Conservation (phyloP, 495 filamentous ascomycete species). For the Neurospora terricola region DNA sequence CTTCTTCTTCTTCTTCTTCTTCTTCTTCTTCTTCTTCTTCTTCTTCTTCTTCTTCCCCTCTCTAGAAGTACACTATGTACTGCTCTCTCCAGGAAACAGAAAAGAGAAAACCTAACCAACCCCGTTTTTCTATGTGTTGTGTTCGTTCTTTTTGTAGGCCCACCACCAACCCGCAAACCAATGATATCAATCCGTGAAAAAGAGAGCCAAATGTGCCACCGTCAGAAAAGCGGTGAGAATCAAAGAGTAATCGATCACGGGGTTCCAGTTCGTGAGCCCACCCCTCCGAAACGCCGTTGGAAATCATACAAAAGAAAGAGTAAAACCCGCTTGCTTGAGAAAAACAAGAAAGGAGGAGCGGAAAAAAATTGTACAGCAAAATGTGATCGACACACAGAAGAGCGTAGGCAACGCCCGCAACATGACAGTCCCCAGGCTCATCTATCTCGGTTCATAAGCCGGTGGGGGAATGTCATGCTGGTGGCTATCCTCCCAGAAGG, state of each 20-base stretch:
- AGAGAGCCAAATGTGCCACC: not conserved
- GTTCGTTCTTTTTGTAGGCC: not conserved
- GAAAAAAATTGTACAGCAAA: not conserved
- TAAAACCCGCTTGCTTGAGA: not conserved
- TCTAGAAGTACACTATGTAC: not conserved
- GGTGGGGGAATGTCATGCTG: slow-evolving; percentile 45
- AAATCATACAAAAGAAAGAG: not conserved
- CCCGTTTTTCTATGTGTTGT: not conserved
- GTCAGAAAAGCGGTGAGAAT: not conserved
- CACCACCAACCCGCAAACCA: not conserved
- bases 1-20: not conserved
- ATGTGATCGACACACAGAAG: not conserved
- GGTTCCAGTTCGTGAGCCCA: not conserved
- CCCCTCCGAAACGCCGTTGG: not conserved
- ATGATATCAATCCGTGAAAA: not conserved
- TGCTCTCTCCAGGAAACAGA: not conserved
- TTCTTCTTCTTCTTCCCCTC: not conserved
- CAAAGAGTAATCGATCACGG: not conserved
- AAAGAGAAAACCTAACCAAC: not conserved
- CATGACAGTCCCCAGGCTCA: slow-evolving; percentile 5
- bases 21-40: too few species aligned
- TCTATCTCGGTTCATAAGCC: slow-evolving; percentile 43
- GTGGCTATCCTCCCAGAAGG: slow-evolving; percentile 38
- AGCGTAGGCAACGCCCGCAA: not conserved
- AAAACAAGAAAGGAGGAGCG: not conserved